Evolutionary conservation across 2,329 filamentous ascomycete species (phyloP).

Genomic region (Arthrobotrys sinensis): DNA sequence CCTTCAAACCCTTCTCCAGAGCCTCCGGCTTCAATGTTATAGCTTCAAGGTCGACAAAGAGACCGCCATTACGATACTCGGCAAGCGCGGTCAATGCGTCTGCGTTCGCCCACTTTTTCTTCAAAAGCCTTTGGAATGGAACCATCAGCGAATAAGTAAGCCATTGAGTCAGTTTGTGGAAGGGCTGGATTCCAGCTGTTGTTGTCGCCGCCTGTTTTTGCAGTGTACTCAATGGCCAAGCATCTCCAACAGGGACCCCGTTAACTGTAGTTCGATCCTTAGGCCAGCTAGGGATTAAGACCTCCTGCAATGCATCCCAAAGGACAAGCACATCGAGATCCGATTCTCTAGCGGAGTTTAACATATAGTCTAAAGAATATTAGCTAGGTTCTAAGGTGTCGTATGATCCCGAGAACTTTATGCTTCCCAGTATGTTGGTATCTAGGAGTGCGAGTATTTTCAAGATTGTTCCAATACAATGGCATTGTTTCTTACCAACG

Average conservation of each 20-base stretch:
- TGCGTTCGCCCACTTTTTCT: slow-evolving; percentile 83
- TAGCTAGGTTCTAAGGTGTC: slow-evolving; percentile 66
- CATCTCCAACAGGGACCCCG: slow-evolving; percentile 90
- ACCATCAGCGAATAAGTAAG: slow-evolving; percentile 94
- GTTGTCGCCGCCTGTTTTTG: slow-evolving; percentile 68
- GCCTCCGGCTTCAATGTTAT: slow-evolving; percentile 81
- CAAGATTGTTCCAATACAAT: background rate
- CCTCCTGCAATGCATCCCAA: slow-evolving; percentile 91
- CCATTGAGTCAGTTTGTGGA: slow-evolving; percentile 97
- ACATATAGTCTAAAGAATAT: slow-evolving; percentile 90
- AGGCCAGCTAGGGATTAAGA: slow-evolving; percentile 90
- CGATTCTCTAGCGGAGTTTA: slow-evolving; percentile 83
- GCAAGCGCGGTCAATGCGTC: slow-evolving; percentile 89
- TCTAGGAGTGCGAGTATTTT: too few relatives aligned
- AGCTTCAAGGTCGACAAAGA: slow-evolving; percentile 87
- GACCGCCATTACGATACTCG: slow-evolving; percentile 91
- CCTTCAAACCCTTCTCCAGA: slow-evolving; percentile 78
- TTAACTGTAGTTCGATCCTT: slow-evolving; percentile 87
- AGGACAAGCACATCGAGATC: slow-evolving; percentile 89
- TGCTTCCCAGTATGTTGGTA: too few relatives aligned
- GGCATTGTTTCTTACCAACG: slow-evolving; percentile 24
- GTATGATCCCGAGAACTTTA: too few relatives aligned
- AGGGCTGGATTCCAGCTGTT: slow-evolving; percentile 73
- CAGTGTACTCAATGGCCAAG: slow-evolving; percentile 90
- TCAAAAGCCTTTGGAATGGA: slow-evolving; percentile 85